phyloP scores from a whole-genome alignment of 306 rosid genomes.

The Citrullus amarus region DNA sequence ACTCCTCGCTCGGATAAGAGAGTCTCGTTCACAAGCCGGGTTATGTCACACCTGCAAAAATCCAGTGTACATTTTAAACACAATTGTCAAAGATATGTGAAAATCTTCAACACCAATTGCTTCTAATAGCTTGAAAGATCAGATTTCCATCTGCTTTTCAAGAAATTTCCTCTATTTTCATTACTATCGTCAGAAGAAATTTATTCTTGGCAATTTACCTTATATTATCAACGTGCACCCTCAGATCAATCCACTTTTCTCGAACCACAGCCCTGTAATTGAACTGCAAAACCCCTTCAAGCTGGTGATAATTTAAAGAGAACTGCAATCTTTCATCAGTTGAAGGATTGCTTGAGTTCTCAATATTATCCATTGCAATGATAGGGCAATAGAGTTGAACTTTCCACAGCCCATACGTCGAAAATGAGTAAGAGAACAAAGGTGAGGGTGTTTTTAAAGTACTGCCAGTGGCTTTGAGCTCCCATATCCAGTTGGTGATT shows the following conservation, averaged over 20 bases:
- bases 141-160: neutral
- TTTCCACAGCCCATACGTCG: slow-evolving; percentile 63
- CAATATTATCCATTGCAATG: slow-evolving; percentile 53
- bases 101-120: neutral
- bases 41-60: slow-evolving; percentile 49
- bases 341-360: slow-evolving; percentile 34
- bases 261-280: slow-evolving; percentile 36
- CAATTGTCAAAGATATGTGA: neutral
- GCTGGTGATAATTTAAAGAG: slow-evolving; percentile 71
- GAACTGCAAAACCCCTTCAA: slow-evolving; percentile 87
- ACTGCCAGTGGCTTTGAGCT: slow-evolving; percentile 28
- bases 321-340: slow-evolving; percentile 65
- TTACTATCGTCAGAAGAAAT: neutral
- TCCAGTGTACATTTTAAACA: neutral
- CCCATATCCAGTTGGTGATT: slow-evolving; percentile 66
- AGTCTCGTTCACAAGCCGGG: slow-evolving; percentile 49
- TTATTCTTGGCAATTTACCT: slow-evolving; percentile 29
- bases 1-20: slow-evolving; percentile 64
- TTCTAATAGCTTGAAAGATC: slow-evolving; percentile 1
- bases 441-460: slow-evolving; percentile 52
- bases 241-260: slow-evolving; percentile 68
- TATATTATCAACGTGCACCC: slow-evolving; percentile 65
- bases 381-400: slow-evolving; percentile 83
- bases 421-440: slow-evolving; percentile 56
- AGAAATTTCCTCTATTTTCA: neutral